Conservation (phyloP, 2,329 filamentous ascomycete genomes). For the Periconia macrospinosa region DNA sequence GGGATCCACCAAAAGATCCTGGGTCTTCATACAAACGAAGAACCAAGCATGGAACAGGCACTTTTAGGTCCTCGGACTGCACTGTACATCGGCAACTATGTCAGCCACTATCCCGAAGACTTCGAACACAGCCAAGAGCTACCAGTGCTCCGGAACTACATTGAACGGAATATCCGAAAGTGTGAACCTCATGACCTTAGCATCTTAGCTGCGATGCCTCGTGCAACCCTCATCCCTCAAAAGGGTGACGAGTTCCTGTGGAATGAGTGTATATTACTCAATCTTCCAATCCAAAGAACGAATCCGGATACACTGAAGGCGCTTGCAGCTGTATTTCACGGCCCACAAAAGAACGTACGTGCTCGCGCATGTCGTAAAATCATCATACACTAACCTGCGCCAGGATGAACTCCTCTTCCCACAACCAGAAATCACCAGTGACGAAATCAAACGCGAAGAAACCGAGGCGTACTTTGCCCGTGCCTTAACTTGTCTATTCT, state of each 20-base stretch:
- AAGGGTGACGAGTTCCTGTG: conserved; percentile 39
- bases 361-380: not conserved
- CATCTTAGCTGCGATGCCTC: conserved; percentile 60
- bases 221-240: conserved; percentile 54
- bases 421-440: conserved; percentile 24
- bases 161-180: conserved; percentile 54
- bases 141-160: conserved; percentile 50
- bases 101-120: conserved; percentile 57
- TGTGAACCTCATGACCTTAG: conserved; percentile 59
- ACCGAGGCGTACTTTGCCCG: conserved; percentile 58
- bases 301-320: conserved; percentile 58
- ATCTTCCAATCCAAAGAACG: conserved; percentile 55
- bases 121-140: conserved; percentile 52
- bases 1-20: conserved; percentile 55
- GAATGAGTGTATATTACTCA: conserved; percentile 46
- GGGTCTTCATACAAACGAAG: conserved; percentile 52
- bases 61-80: conserved; percentile 60
- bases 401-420: conserved; percentile 42
- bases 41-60: conserved; percentile 54
- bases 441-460: conserved; percentile 36
- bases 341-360: conserved; percentile 46
- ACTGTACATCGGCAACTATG: conserved; percentile 61
- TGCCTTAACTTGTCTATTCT: conserved; percentile 58
- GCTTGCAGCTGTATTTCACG: conserved; percentile 59
- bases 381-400: conserved; percentile 1